phyloP scores from a whole-genome alignment of 2,329 filamentous ascomycete species.

The Claviceps sp. region DNA sequence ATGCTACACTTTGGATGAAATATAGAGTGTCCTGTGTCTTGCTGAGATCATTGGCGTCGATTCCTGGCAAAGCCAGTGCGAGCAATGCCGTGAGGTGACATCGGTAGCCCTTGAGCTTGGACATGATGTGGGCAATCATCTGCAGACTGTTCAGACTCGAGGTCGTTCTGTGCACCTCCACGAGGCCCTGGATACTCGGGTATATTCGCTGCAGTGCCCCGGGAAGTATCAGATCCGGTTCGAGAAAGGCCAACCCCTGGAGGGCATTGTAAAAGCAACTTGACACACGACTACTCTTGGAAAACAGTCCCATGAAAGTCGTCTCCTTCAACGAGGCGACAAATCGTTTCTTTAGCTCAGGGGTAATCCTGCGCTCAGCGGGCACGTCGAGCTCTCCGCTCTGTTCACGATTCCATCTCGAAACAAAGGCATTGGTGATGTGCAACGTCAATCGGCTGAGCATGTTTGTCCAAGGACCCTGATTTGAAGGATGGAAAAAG shows the following conservation, averaged over 20 bases:
- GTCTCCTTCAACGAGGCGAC: conserved; percentile 82
- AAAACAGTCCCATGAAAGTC: conserved; percentile 95
- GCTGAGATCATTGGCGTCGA: conserved; percentile 93
- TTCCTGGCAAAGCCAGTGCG: conserved; percentile 85
- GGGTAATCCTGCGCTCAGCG: conserved; percentile 62
- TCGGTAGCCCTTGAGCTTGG: conserved; percentile 85
- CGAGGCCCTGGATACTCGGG: conserved; percentile 87
- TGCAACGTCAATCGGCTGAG: conserved; percentile 86
- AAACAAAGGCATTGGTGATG: conserved; percentile 89
- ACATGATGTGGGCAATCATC: conserved; percentile 83
- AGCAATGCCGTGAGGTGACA: conserved; percentile 90
- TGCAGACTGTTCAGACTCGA: conserved; percentile 86
- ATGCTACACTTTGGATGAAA: conserved; percentile 90
- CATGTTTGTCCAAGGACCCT: conserved; percentile 80
- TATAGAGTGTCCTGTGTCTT: conserved; percentile 92
- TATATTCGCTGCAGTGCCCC: conserved; percentile 94
- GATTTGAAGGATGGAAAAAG: conserved; percentile 97
- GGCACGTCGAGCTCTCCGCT: conserved; percentile 85
- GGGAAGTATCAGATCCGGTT: conserved; percentile 82
- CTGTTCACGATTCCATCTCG: conserved; percentile 91
- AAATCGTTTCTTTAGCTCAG: conserved; percentile 74
- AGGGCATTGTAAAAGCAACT: conserved; percentile 84
- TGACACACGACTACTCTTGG: conserved; percentile 84
- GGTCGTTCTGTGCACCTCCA: conserved; percentile 92
- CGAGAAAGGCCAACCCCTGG: conserved; percentile 78